Evolutionary conservation across 75 land plant genomes (phyloP), one percentile per base, ranked within the genome.

Genomic region (Selaginella moellendorffii): DNA sequence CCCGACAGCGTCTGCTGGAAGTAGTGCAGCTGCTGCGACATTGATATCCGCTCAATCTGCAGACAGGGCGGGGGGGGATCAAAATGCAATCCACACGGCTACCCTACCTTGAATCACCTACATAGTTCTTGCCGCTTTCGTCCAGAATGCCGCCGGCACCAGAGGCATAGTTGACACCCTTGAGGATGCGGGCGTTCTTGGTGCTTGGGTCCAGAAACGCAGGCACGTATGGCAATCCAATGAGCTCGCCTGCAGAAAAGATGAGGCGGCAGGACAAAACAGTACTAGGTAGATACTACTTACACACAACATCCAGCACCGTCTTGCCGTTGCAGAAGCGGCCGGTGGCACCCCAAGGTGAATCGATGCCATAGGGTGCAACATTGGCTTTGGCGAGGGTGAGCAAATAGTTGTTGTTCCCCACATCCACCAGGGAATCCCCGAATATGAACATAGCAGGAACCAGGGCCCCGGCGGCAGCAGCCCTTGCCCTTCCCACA

Each of bases 401-500:
- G 0, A 72, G 29, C 2, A 88, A 2, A 66, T 77, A 82, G 62
- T 88, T 88, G 67, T 88, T 88, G 60, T 88, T 88, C 17, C 95
- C 95, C n/a, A 77, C 83, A 52, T 88, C 95, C 29, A 88, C 95
- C 29, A 85, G 73, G 0, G 95, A 88, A 42, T 88, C 95, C 1
- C 95, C 95, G 30, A 88, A 85, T 23, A 88, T 63, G 26, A 82
- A 88, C 36, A 30, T 19, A 5, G 69, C 69, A 1, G 69, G 26
- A 23, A 52, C 46, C 46, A 36, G 14, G 5, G 46, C 46, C 14
- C n/a, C n/a, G n/a, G n/a, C n/a, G n/a, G n/a, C n/a, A n/a, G n/a
- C n/a, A n/a, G n/a, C n/a, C n/a, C n/a, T n/a, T n/a, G n/a, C n/a
- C n/a, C n/a, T n/a, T n/a, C n/a, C n/a, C n/a, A n/a, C n/a, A n/a